phyloP scores from a whole-genome alignment of 192 early-diverging fungal species.

The Obelidium mucronatum region DNA sequence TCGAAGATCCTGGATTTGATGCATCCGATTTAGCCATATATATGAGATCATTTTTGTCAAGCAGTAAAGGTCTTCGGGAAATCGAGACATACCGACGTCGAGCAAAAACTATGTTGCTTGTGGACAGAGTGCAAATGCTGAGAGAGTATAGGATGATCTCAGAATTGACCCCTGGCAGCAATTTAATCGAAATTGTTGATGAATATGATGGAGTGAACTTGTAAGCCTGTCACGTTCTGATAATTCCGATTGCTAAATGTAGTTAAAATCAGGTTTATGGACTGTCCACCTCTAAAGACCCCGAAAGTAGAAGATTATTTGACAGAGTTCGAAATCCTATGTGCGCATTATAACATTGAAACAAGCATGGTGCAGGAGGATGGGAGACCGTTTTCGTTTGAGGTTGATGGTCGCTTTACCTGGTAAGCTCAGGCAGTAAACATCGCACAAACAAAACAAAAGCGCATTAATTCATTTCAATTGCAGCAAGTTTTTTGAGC shows the following conservation, averaged over 20 bases:
- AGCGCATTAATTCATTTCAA: background rate
- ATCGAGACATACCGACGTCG: constrained; percentile 5
- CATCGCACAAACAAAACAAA: too few species aligned
- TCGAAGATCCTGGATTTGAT: constrained; percentile 35
- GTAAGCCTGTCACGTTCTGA: constrained; percentile 37
- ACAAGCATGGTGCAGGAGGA: constrained; percentile 61
- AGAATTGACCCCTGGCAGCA: constrained; percentile 43
- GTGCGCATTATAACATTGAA: constrained; percentile 49
- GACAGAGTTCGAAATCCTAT: constrained; percentile 60
- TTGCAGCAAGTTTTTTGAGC: constrained; percentile 39
- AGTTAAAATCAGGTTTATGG: constrained; percentile 50
- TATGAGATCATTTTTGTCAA: constrained; percentile 43
- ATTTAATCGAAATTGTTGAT: constrained; percentile 38
- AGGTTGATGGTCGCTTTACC: constrained; percentile 53
- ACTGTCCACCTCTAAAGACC: constrained; percentile 44
- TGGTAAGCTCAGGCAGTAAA: too few species aligned
- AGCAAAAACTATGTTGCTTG: constrained; percentile 44
- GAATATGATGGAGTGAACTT: constrained; percentile 55
- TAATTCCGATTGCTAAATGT: background rate
- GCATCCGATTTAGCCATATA: constrained; percentile 47
- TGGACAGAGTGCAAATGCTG: constrained; percentile 51
- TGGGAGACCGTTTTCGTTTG: constrained; percentile 64
- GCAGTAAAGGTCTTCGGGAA: background rate
- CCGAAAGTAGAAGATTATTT: constrained; percentile 63
- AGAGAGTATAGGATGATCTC: constrained; percentile 53